Percentiles rank a stretch among this genome's conserved stretches.
Evolutionary conservation across 2,329 filamentous ascomycete genomes (phyloP).

Genomic region (Thielaviopsis musarum): DNA sequence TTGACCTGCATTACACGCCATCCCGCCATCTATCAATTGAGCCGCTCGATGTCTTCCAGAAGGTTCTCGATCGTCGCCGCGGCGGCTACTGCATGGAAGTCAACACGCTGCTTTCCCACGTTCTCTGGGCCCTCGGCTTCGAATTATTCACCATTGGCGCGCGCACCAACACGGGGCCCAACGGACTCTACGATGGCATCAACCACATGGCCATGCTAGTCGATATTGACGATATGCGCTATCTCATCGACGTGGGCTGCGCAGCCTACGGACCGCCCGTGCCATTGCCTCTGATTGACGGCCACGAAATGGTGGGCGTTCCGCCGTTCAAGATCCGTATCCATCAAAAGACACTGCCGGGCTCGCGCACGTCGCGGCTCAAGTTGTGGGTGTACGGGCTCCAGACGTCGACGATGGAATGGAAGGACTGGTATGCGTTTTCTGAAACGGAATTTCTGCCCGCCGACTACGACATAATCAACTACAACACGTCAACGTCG

Average conservation of each 20-base stretch:
- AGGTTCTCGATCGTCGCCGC: conserved; percentile 26
- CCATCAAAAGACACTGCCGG: conserved; percentile 18
- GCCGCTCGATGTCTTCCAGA: conserved; percentile 25
- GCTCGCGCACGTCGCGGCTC: conserved; percentile 20
- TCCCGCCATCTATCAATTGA: conserved; percentile 22
- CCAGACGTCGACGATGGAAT: conserved; percentile 20
- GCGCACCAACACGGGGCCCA: conserved; percentile 18
- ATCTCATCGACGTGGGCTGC: conserved; percentile 43
- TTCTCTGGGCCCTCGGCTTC: conserved; percentile 33
- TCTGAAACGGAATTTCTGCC: conserved; percentile 30
- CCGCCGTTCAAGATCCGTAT: conserved; percentile 29
- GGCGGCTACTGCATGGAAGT: conserved; percentile 40
- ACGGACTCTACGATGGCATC: conserved; percentile 20
- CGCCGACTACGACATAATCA: conserved; percentile 31
- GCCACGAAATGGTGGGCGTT: conserved; percentile 21
- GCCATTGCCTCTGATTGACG: conserved; percentile 20
- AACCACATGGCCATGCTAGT: conserved; percentile 44
- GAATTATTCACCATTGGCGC: conserved; percentile 32
- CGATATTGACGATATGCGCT: conserved; percentile 29
- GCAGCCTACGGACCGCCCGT: conserved; percentile 27
- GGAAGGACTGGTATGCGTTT: conserved; percentile 34
- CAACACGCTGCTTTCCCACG: conserved; percentile 27
- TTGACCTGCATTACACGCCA: conserved; percentile 33
- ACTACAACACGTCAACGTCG: conserved; percentile 21
- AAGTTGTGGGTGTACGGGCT: conserved; percentile 24